phyloP scores from a whole-genome alignment of 768 basidiomycete species.

The Pholiota microspora region DNA sequence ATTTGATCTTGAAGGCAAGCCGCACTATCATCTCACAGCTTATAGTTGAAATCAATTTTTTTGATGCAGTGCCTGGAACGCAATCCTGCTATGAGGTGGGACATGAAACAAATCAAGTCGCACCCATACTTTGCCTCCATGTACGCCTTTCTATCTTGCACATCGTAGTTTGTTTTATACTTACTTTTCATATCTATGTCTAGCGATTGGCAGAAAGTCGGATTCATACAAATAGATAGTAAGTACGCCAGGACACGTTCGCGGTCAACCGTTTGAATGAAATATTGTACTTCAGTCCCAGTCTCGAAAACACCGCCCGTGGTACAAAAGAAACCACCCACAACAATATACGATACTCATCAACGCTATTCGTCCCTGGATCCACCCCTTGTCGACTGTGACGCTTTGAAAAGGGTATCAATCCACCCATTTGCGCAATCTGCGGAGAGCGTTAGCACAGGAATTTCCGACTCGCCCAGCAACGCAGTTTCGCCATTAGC shows the following conservation, averaged over 20 bases:
- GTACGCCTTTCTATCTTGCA: constrained; percentile 33
- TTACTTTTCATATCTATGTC: not conserved
- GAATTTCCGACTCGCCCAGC: not conserved
- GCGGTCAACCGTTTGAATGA: too few species aligned
- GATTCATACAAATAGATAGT: constrained; percentile 28
- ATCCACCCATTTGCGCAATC: not conserved
- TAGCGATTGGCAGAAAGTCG: constrained; percentile 42
- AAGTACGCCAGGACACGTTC: not conserved
- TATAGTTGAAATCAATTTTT: constrained; percentile 8
- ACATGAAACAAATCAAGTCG: constrained; percentile 36
- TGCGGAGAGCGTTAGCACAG: not conserved
- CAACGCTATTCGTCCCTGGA: constrained; percentile 10
- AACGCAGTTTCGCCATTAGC: not conserved
- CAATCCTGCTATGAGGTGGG: constrained; percentile 47
- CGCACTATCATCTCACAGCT: not conserved
- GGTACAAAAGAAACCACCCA: not conserved
- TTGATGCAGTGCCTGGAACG: constrained; percentile 64
- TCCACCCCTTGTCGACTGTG: constrained; percentile 2
- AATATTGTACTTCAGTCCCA: not conserved
- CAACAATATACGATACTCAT: constrained; percentile 5
- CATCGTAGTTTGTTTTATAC: constrained; percentile 2
- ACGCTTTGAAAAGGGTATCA: not conserved
- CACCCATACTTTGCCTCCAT: constrained; percentile 49
- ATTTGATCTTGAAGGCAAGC: constrained; percentile 47
- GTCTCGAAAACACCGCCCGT: constrained; percentile 2